Conservation (phyloP, 495 filamentous ascomycete species). For the Trichoderma virens region DNA sequence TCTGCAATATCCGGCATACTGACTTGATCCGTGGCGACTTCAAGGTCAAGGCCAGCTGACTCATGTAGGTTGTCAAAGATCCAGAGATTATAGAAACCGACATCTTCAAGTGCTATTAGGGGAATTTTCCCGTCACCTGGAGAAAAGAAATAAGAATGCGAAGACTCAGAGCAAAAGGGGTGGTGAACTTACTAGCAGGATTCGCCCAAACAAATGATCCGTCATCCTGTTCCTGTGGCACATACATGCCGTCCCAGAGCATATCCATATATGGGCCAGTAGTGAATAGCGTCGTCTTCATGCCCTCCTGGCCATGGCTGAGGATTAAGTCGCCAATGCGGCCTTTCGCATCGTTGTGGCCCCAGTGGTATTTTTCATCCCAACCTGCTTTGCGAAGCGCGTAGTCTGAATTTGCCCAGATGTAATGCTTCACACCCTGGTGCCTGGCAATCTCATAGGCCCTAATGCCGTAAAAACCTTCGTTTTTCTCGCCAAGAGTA, state of each 20-base stretch:
- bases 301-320: slow-evolving; percentile 19
- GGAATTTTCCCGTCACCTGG: slow-evolving; percentile 19
- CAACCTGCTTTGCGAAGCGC: slow-evolving; percentile 21
- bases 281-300: slow-evolving; percentile 30
- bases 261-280: slow-evolving; percentile 32
- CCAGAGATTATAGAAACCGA: slow-evolving; percentile 23
- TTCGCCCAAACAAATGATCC: slow-evolving; percentile 12
- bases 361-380: slow-evolving; percentile 27
- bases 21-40: slow-evolving; percentile 31
- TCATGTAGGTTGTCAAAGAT: slow-evolving; percentile 17
- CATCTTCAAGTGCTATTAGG: slow-evolving; percentile 24
- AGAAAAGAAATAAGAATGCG: neutral
- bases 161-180: neutral
- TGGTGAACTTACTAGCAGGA: slow-evolving; percentile 15
- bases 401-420: slow-evolving; percentile 28
- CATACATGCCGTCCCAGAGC: slow-evolving; percentile 21
- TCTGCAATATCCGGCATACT: slow-evolving; percentile 25
- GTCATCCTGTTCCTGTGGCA: slow-evolving; percentile 11
- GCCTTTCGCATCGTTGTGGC: slow-evolving; percentile 34
- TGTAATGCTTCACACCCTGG: slow-evolving; percentile 29
- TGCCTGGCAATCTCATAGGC: slow-evolving; percentile 32
- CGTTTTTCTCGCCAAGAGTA: slow-evolving; percentile 29
- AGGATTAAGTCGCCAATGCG: slow-evolving; percentile 21
- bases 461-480: slow-evolving; percentile 34
- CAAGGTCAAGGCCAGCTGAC: slow-evolving; percentile 22